A percentile compares a stretch with the other conserved stretches of the same genome.
These are phyloP conservation scores for Debaryomycetaceae sp. DNA, from an alignment of 1,139 yeast species.

Conservation along the genomic window DNA sequence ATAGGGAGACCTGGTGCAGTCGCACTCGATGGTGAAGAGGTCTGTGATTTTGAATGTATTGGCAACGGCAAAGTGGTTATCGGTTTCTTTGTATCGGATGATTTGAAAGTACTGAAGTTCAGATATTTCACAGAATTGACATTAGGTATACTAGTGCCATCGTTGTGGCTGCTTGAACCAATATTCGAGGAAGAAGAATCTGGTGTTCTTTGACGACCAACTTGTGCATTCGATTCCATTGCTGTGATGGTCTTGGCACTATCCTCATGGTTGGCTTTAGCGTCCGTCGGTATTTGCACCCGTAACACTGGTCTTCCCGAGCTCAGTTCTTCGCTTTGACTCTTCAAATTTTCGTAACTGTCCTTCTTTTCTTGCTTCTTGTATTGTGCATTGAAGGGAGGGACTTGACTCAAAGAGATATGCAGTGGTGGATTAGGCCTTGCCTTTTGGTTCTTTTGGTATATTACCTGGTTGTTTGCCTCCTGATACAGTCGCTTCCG, in stretches of 20 bases:
- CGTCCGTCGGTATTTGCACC: conserved; percentile 49
- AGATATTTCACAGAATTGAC: conserved; percentile 22
- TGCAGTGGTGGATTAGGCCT: conserved; percentile 22
- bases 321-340: conserved; percentile 1
- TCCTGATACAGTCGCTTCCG: conserved; percentile 13
- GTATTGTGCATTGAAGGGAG: conserved; percentile 19
- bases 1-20: conserved; percentile 38
- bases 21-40: conserved; percentile 43
- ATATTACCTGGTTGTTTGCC: conserved; percentile 1
- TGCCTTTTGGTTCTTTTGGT: conserved; percentile 1
- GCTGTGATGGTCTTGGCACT: conserved; percentile 41
- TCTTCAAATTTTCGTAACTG: background rate
- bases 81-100: conserved; percentile 38
- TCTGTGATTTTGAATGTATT: conserved; percentile 37
- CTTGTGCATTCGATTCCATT: conserved; percentile 19
- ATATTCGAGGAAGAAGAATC: conserved; percentile 4
- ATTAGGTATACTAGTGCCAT: conserved; percentile 9
- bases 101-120: conserved; percentile 29
- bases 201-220: conserved; percentile 2
- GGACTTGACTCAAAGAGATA: conserved; percentile 26
- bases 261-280: conserved; percentile 22
- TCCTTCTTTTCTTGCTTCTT: background rate
- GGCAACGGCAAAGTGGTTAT: conserved; percentile 36
- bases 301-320: conserved; percentile 44
- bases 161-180: conserved; percentile 1